Evolutionary conservation across 768 basidiomycete species (phyloP), one percentile per base, ranked within the genome.

Genomic region (Tricholoma sp.): DNA sequence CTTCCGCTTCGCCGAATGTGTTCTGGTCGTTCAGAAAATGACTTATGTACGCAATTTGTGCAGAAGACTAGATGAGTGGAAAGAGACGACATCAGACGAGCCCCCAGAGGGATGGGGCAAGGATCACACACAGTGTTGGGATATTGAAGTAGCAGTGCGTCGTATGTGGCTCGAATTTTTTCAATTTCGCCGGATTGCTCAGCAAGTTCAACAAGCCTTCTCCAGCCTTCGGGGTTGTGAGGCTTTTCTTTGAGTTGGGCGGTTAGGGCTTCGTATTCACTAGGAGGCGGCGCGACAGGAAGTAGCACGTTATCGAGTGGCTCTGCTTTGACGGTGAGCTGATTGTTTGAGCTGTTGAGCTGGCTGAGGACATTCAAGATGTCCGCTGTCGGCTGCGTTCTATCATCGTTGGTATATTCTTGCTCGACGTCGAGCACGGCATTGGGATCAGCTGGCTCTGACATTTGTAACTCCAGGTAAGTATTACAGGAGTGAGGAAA

Each of bases 121-220:
- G 47, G 37, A 48, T 59, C 60, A 83, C 90, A 78, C 74, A 98
- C 94, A 63, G 89, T 93, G 70, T 96, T 96, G 17, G 96, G 95
- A 70, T 91, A 96, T 52, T 84, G 84, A 65, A 85, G 82, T 55
- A 96, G 79, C 60, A 98, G 76, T 41, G 81, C 85, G 65, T 93
- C 89, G 70, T 91, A 98, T 13, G 89, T 84, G 45, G 83, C 80
- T 59, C 91, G 84, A 61, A 95, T 86, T 68, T 85, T 85, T 52
- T 86, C 81, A 61, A 93, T 80, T 65, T 96, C 89, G 59, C 84
- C 86, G 34, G 81, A 83, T 56, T 79, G 76, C 73, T 95, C 88
- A 34, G 91, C 87, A 59, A 89, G 74, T 49, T 85, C 80, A 63
- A 97, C 80, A 33, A 96, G 77, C 61, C 81, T 82, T 67, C 89